Evolutionary conservation across 2,329 filamentous ascomycete species (phyloP), one percentile per base, ranked within the genome.

Genomic region (Aspergillus sp.): DNA sequence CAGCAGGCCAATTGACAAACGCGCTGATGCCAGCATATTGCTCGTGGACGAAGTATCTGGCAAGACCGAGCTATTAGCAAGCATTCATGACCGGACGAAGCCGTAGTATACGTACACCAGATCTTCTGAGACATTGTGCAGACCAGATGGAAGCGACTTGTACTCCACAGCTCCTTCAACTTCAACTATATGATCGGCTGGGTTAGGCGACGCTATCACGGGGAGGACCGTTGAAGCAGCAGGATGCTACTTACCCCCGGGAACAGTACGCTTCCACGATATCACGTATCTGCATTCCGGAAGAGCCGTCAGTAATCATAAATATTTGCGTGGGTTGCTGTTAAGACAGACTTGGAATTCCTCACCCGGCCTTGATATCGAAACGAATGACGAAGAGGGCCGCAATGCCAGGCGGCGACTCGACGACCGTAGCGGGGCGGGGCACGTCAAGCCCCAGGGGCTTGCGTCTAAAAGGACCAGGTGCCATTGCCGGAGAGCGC

Each of bases 111-210:
- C 73, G 55, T 78, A 85, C 77, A 90, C 82, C 55, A 98, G 82
- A 76, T 99, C 95, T 66, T 93, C 87, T 32, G 89, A 82, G 19
- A 98, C 91, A 59, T 91, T 90, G 78, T 99, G 95, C 53, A 97
- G 78, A 23, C 95, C 95, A 0, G 94, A 98, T 2, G 95, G 95
- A 50, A 99, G 84, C 63, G 92, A 96, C 79, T 97, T 98, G 84
- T 92, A 99, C 78, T 99, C 95, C 70, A 97, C 92, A 23, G 90
- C 87, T 58, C 92, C 92, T 68, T 96, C 91, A 52, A 98, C 85
- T 50, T 82, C 76, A 43, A 86, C 82, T 84, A 59, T 60, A 50
- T 56, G 54, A 23, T 25, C 23, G 45, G 53, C 47, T 60, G 51
- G 55, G 64, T 58, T 60, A 52, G 60, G 59, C 10, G n/a, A 45